Evolutionary conservation across 208 protist species (phyloP), one percentile per base, ranked within the genome.

Genomic region (Wallacemonas sp.): DNA sequence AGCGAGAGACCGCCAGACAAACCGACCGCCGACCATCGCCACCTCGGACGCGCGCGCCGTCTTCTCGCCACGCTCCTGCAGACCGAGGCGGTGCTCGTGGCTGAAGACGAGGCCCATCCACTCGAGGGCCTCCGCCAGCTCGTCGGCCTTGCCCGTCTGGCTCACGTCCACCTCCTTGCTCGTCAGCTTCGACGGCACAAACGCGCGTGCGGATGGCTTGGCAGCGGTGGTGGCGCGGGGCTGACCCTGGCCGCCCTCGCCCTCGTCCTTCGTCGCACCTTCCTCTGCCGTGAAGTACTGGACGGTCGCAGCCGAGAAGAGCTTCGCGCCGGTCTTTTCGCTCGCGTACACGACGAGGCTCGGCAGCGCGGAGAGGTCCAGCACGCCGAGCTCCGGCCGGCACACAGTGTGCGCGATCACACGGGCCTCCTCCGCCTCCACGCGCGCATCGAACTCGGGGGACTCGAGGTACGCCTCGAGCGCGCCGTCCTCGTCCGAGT

Each of bases 111-210:
- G 52, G 18, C 90, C 29, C 18, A 65, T 59, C 79, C 81, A 92
- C 63, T 87, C 81, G 42, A 94, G 46, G 18, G 76, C 83, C 45
- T 87, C 77, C 5, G 90, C 73, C 2, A 94, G 65, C 57, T 91
- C 85, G 46, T 89, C 76, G 12, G 83, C 85, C 20, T 75, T 73
- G 2, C 70, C 57, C 11, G 74, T 22, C 22, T 68, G 61, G 70
- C 89, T 86, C 12, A 92, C 57, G 67, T 94, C 83, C 23, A 94
- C 23, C 61, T 94, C 77, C 70, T 94, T 94, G 54, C 84, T 85
- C 39, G 85, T 84, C 28, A 88, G 33, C 5, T 31, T 23, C 23
- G 33, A 23, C 16, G 66, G 75, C 4, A 75, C 14, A 65, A 64
- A 45, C 63, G 48, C 12, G 63, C 28, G 28, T 29, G n/a, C n/a